Evolutionary conservation across 169 alveolate genomes (phyloP), one percentile per base, ranked within the genome.

Genomic region (Cryptosporidium meleagridis): DNA sequence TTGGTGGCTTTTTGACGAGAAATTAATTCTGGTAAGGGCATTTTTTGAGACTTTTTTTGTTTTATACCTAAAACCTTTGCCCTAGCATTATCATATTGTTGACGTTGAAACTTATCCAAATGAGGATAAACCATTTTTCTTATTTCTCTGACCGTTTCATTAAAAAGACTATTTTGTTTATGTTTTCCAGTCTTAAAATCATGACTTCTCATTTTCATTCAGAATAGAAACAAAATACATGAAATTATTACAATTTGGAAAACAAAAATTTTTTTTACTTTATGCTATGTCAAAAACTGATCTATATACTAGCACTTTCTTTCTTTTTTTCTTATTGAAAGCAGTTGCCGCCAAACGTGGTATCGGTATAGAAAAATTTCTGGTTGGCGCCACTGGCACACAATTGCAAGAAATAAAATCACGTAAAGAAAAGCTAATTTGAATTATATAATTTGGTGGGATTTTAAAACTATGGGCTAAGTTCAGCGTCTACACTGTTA

Each of bases 81-180:
- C 31, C 75, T 35, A 7, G 65, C 48, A 80, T 62, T 70, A 21
- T 80, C 89, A 65, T 61, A 80, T 33, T 80, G 89, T 58, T 41
- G 75, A 14, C 89, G 73, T 62, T 80, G 89, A 65, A 80, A 80
- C 45, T 80, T 80, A 44, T 65, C 89, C 52, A 80, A 65, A 65
- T 80, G 89, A 62, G 89, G 89, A 80, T 80, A 80, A 10, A 80
- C 89, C 65, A 80, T n/a, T 18, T 80, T 80, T 14, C 89, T 55
- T 21, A 80, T 80, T 26, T 80, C 89, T 33, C 62, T 80, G 26
- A 80, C 75, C 3, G 89, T 80, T 44, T 80, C 89, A 51, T 80
- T 80, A 39, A 80, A 80, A 12, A 80, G 55, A 58, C 33, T 67
- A 67, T 67, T 67, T 9, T 37, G 26, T 67, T 33, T 45, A 31